phyloP scores from a whole-genome alignment of 2,329 filamentous ascomycete species.

The Aspergillus sp. region DNA sequence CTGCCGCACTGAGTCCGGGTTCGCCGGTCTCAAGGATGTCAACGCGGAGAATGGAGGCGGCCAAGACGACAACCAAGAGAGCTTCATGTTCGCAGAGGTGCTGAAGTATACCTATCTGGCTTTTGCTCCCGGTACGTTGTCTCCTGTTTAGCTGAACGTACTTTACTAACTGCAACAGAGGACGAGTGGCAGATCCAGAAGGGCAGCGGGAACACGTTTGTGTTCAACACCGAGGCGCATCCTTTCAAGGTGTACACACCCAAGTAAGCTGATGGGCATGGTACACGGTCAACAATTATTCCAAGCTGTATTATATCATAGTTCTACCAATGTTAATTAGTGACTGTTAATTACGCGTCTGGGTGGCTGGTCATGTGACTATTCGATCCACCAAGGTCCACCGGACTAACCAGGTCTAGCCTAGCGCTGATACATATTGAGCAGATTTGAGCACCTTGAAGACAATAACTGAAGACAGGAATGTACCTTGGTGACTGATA shows the following conservation, averaged over 20 bases:
- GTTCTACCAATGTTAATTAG: too few relatives aligned
- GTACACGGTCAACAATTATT: background rate
- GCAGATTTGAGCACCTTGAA: constrained; percentile 15
- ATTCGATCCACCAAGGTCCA: background rate
- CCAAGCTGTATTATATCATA: too few relatives aligned
- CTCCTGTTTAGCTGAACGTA: background rate
- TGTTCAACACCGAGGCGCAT: constrained; percentile 67
- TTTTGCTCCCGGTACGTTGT: constrained; percentile 47
- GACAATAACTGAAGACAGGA: background rate
- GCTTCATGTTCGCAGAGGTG: constrained; percentile 85
- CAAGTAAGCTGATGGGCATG: background rate
- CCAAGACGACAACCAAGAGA: constrained; percentile 73
- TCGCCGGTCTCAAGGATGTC: constrained; percentile 65
- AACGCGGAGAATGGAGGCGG: constrained; percentile 62
- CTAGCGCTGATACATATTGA: constrained; percentile 7
- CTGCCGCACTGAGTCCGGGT: constrained; percentile 66
- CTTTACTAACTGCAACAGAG: constrained; percentile 43
- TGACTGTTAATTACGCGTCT: too few relatives aligned
- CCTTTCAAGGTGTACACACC: constrained; percentile 35
- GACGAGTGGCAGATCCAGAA: constrained; percentile 58
- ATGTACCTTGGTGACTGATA: constrained; percentile 12
- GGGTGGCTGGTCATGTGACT: background rate
- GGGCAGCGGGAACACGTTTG: constrained; percentile 54
- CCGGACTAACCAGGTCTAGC: background rate
- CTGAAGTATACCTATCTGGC: constrained; percentile 82